Conservation (phyloP, 2,329 filamentous ascomycete genomes). For the Xylaria sp. region DNA sequence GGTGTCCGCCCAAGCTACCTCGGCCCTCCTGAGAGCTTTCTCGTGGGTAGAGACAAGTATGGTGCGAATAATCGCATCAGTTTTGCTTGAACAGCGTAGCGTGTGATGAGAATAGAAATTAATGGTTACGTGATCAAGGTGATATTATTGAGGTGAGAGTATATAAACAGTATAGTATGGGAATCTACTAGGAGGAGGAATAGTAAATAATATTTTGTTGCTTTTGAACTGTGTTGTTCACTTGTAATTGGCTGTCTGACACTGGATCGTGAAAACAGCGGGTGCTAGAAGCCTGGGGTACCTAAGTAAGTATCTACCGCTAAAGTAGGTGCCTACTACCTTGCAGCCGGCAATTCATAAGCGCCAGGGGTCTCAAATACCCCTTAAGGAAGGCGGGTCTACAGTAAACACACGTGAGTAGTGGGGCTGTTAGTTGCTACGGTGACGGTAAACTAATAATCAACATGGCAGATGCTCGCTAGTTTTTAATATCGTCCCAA, state of each 20-base stretch:
- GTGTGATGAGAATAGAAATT: background rate
- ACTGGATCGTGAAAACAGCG: background rate
- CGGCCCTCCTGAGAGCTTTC: conserved; percentile 67
- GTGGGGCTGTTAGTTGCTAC: conserved; percentile 25
- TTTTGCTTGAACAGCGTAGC: conserved; percentile 46
- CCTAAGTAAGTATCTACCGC: background rate
- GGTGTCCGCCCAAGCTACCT: conserved; percentile 66
- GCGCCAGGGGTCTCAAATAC: background rate
- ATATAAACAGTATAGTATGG: no score
- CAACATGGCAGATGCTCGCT: conserved; percentile 27
- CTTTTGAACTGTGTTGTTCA: conserved; percentile 24
- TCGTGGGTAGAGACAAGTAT: conserved; percentile 55
- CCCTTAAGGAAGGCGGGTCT: conserved; percentile 8
- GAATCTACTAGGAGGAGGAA: background rate
- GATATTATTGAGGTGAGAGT: background rate
- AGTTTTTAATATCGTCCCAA: conserved; percentile 5
- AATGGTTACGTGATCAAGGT: background rate
- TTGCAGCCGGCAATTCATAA: background rate
- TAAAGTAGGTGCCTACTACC: background rate
- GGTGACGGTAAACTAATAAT: conserved; percentile 33
- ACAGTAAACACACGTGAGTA: background rate
- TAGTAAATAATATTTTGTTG: background rate
- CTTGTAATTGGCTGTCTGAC: conserved; percentile 6
- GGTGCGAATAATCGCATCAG: conserved; percentile 54
- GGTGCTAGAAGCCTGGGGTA: background rate